A percentile compares a stretch with the other conserved stretches of the same genome.
These are phyloP conservation scores for Lactifluus volemus DNA, from an alignment of 768 basidiomycete species.

Conservation along the genomic window DNA sequence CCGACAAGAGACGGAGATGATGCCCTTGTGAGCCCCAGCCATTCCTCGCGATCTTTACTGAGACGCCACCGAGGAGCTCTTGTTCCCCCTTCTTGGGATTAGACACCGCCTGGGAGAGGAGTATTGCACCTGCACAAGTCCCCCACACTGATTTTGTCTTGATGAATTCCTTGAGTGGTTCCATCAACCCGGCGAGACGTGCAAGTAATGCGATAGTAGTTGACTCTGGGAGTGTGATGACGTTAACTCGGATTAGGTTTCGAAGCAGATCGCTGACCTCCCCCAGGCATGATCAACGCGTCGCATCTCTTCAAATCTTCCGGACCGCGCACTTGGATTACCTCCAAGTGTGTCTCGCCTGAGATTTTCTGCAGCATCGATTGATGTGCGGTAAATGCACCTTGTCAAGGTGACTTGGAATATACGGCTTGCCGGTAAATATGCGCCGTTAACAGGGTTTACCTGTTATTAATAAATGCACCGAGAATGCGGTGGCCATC, in stretches of 20 bases:
- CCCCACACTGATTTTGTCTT: too few species aligned
- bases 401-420: too few species aligned
- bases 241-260: too few species aligned
- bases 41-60: slow-evolving; percentile 74
- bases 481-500: slow-evolving; percentile 14
- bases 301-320: slow-evolving; percentile 69
- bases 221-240: slow-evolving; percentile 36
- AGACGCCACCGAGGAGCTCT: slow-evolving; percentile 74
- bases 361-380: slow-evolving; percentile 52
- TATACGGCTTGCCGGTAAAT: slow-evolving; percentile 23
- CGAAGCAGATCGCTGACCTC: slow-evolving; percentile 39
- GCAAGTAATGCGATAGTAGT: slow-evolving; percentile 84
- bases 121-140: too few species aligned
- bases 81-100: slow-evolving; percentile 83
- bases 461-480: neutral
- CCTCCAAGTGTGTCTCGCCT: slow-evolving; percentile 35
- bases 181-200: slow-evolving; percentile 62
- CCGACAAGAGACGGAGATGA: neutral
- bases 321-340: slow-evolving; percentile 58
- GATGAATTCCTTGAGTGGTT: slow-evolving; percentile 69
- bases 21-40: slow-evolving; percentile 89
- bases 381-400: slow-evolving; percentile 87
- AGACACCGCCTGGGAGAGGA: slow-evolving; percentile 30
- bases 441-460: neutral
- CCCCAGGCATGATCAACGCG: slow-evolving; percentile 89